These are phyloP conservation scores for Fusarium sarcochroum DNA, from an alignment of 2,329 filamentous ascomycete species.

Conservation along the genomic window DNA sequence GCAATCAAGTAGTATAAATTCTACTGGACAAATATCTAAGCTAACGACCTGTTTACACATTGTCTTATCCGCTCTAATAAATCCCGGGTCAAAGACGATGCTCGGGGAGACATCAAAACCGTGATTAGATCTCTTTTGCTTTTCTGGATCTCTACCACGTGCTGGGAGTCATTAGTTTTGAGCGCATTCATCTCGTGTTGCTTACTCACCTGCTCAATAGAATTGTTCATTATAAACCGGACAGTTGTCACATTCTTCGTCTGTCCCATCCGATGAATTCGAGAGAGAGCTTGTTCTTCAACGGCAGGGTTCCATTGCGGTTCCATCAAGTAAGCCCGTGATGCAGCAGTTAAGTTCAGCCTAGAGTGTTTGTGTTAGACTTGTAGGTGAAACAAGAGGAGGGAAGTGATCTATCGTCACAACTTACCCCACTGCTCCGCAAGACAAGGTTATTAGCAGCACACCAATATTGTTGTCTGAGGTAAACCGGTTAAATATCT, in stretches of 20 bases:
- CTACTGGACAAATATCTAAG: too few relatives aligned
- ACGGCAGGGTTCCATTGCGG: conserved; percentile 63
- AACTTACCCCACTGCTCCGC: too few relatives aligned
- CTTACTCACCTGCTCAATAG: neutral
- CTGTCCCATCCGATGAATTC: conserved; percentile 18
- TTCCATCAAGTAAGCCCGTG: conserved; percentile 64
- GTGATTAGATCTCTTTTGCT: neutral
- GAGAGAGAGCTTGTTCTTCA: conserved; percentile 55
- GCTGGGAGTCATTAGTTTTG: neutral
- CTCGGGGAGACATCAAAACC: neutral
- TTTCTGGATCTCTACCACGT: neutral
- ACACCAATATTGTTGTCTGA: neutral
- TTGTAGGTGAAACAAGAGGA: too few relatives aligned
- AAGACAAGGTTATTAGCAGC: neutral
- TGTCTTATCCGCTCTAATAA: neutral
- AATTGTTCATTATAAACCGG: neutral
- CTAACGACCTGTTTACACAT: neutral
- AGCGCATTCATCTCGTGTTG: too few relatives aligned
- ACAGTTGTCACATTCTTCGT: neutral
- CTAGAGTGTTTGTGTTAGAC: neutral
- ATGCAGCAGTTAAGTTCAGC: conserved; percentile 58
- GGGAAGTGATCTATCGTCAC: too few relatives aligned
- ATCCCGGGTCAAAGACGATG: neutral
- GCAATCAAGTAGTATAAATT: too few relatives aligned
- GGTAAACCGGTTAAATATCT: neutral